Evolutionary conservation across 208 protist genomes (phyloP).

Genomic region (Novymonas esmeraldas): DNA sequence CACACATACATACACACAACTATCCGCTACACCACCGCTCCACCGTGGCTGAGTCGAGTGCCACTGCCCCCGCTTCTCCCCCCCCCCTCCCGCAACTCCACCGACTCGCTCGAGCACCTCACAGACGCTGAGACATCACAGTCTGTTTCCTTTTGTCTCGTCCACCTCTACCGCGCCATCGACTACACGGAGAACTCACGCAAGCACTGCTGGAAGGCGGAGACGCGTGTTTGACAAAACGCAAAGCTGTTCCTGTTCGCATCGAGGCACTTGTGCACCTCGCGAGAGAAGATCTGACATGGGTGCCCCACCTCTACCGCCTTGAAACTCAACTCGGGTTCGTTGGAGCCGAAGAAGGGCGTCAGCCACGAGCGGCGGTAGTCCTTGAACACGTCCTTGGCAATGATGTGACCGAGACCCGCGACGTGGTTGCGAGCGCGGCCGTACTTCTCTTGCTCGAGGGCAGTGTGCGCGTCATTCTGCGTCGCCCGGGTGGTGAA

Average conservation of each 20-base stretch:
- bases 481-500: slow-evolving; percentile 1
- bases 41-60: no score
- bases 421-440: slow-evolving; percentile 31
- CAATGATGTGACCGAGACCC: slow-evolving; percentile 21
- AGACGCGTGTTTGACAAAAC: slow-evolving; percentile 71
- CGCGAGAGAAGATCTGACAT: slow-evolving; percentile 60
- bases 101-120: no score
- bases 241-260: slow-evolving; percentile 58
- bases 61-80: no score
- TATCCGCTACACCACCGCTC: no score
- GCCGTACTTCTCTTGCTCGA: slow-evolving; percentile 28
- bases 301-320: slow-evolving; percentile 40
- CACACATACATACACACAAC: no score
- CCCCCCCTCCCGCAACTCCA: no score
- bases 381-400: slow-evolving; percentile 41
- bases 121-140: no score
- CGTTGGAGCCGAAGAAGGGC: slow-evolving; percentile 81
- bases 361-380: slow-evolving; percentile 67
- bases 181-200: slow-evolving; percentile 48
- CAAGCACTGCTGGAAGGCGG: slow-evolving; percentile 71
- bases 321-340: slow-evolving; percentile 44
- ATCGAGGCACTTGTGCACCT: slow-evolving; percentile 74
- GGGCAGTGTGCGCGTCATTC: slow-evolving; percentile 15
- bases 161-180: background rate
- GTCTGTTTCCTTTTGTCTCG: background rate